Evolutionary conservation across 345 rosid genomes (phyloP).

Genomic region (Zanthoxylum bungeanum): DNA sequence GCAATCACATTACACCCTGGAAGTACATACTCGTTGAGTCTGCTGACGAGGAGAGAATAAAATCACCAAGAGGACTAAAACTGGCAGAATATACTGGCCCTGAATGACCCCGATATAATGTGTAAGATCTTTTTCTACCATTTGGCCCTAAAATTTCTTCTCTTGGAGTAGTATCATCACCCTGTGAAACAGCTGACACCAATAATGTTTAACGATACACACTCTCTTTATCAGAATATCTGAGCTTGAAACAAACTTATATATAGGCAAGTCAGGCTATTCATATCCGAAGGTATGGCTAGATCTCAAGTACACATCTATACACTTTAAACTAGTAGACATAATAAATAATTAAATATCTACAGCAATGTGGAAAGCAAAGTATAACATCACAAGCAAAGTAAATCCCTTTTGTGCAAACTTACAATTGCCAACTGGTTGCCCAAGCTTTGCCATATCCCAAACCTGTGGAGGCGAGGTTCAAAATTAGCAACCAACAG

Average conservation of each 20-base stretch:
- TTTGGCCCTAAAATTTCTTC: slow-evolving; percentile 47
- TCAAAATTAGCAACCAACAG: slow-evolving; percentile 24
- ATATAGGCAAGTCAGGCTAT: not conserved
- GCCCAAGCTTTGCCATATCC: slow-evolving; percentile 98
- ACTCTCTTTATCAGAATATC: slow-evolving; percentile 1
- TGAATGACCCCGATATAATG: slow-evolving; percentile 81
- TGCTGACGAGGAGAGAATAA: slow-evolving; percentile 87
- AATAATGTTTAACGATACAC: slow-evolving; percentile 16
- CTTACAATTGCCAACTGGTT: slow-evolving; percentile 61
- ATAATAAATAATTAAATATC: not conserved
- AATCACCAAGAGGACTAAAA: slow-evolving; percentile 90
- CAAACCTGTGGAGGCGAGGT: slow-evolving; percentile 58
- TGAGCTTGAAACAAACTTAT: not conserved
- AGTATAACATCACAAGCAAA: slow-evolving; percentile 3
- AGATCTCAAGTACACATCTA: not conserved
- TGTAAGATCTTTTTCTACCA: slow-evolving; percentile 60
- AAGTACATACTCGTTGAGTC: slow-evolving; percentile 72
- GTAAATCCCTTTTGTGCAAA: not conserved
- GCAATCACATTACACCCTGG: not conserved
- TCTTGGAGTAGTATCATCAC: slow-evolving; percentile 47
- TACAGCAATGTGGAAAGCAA: not conserved
- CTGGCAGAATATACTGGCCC: slow-evolving; percentile 93
- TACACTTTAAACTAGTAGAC: not conserved
- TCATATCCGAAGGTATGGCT: not conserved
- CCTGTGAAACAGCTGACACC: slow-evolving; percentile 67